These are phyloP conservation scores for Pichia cephalocereana DNA, from an alignment of 805 yeast genomes.

Conservation along the genomic window DNA sequence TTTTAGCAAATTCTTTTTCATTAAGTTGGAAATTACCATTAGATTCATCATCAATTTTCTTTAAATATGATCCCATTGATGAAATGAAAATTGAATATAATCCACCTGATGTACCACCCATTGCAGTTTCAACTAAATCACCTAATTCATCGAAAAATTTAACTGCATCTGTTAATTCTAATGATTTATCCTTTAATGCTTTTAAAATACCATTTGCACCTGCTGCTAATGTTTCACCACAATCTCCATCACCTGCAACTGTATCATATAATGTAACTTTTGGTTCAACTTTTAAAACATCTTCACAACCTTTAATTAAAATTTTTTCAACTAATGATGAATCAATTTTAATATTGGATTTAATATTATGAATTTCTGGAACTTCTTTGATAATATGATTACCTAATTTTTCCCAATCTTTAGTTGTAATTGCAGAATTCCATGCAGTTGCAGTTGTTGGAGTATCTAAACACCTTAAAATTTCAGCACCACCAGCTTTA, in stretches of 20 bases:
- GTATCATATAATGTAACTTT: conserved; percentile 79
- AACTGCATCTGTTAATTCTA: conserved; percentile 41
- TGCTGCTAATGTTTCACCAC: conserved; percentile 81
- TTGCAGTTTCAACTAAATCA: conserved; percentile 71
- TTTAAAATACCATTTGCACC: conserved; percentile 70
- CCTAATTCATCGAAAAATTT: conserved; percentile 63
- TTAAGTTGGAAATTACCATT: conserved; percentile 24
- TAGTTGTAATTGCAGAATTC: conserved; percentile 37
- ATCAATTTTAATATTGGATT: conserved; percentile 22
- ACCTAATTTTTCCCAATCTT: conserved; percentile 13
- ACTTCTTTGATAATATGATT: conserved; percentile 20
- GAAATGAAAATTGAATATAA: conserved; percentile 78
- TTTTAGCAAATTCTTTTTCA: conserved; percentile 32
- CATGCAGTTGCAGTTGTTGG: conserved; percentile 81
- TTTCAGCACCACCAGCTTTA: conserved; percentile 35
- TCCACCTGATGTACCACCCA: conserved; percentile 98
- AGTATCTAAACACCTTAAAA: conserved; percentile 53
- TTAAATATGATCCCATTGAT: conserved; percentile 51
- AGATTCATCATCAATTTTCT: conserved; percentile 26
- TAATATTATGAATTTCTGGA: conserved; percentile 11
- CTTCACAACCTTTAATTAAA: conserved; percentile 41
- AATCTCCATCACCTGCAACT: conserved; percentile 93
- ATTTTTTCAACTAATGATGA: conserved; percentile 24
- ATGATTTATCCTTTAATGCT: conserved; percentile 33
- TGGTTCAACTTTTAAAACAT: conserved; percentile 61